These are phyloP conservation scores for Grosmannia clavigera DNA, from an alignment of 2,329 filamentous ascomycete genomes.

Conservation along the genomic window DNA sequence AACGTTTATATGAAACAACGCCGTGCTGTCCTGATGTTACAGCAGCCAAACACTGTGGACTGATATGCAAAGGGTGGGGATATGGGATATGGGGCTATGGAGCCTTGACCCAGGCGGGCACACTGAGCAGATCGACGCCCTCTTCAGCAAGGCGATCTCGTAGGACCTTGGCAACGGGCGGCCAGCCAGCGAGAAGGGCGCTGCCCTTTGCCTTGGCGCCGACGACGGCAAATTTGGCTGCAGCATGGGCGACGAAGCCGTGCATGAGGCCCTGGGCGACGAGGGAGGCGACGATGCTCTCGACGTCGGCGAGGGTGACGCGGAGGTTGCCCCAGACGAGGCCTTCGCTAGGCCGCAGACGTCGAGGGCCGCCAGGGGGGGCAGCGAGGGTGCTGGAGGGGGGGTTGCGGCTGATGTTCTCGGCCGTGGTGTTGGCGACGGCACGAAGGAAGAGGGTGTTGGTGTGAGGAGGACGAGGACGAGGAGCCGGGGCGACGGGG, in stretches of 20 bases:
- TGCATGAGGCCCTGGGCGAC: slow-evolving; percentile 70
- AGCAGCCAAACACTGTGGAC: neutral
- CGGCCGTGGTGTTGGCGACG: slow-evolving; percentile 32
- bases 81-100: neutral
- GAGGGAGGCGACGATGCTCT: slow-evolving; percentile 63
- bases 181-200: slow-evolving; percentile 61
- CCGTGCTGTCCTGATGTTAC: too few species aligned
- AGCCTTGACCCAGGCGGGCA: slow-evolving; percentile 21
- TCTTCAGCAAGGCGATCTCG: slow-evolving; percentile 46
- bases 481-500: slow-evolving; percentile 21
- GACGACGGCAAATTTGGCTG: slow-evolving; percentile 67
- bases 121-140: slow-evolving; percentile 36
- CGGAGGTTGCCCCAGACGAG: slow-evolving; percentile 51
- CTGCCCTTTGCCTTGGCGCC: slow-evolving; percentile 57
- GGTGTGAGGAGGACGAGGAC: slow-evolving; percentile 28
- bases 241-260: slow-evolving; percentile 71
- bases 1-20: neutral
- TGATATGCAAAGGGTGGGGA: neutral
- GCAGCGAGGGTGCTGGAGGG: slow-evolving; percentile 25
- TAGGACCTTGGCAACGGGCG: slow-evolving; percentile 58
- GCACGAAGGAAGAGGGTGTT: slow-evolving; percentile 40
- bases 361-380: slow-evolving; percentile 33
- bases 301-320: slow-evolving; percentile 53
- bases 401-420: slow-evolving; percentile 5
- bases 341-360: slow-evolving; percentile 44